phyloP scores from a whole-genome alignment of 2,329 filamentous ascomycete genomes.

The Xylariaceae sp. region DNA sequence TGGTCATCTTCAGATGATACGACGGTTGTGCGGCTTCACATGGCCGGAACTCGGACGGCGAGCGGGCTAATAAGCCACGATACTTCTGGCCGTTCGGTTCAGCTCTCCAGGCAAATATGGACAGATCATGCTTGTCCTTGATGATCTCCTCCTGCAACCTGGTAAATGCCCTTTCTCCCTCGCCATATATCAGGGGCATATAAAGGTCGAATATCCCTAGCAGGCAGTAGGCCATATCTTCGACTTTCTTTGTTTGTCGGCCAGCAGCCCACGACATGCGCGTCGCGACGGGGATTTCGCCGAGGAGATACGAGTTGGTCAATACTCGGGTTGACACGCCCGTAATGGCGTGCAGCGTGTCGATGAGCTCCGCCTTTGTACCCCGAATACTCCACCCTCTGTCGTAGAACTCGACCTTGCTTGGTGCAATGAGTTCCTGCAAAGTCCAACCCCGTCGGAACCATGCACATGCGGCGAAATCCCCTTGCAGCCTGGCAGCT shows the following conservation, averaged over 20 bases:
- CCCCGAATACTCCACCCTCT: constrained; percentile 6
- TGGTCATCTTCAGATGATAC: constrained; percentile 7
- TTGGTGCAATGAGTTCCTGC: constrained; percentile 13
- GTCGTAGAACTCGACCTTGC: constrained; percentile 3
- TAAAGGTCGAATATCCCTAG: constrained; percentile 11
- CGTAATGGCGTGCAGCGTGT: constrained; percentile 2
- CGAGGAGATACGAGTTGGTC: constrained; percentile 1
- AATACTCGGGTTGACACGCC: constrained; percentile 3
- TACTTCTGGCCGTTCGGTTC: constrained; percentile 8
- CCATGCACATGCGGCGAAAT: constrained; percentile 4
- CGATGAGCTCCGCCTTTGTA: constrained; percentile 3
- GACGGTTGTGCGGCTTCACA: constrained; percentile 4
- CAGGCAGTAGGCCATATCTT: constrained; percentile 13
- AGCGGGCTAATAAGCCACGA: constrained; percentile 7
- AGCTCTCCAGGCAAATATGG: constrained; percentile 12
- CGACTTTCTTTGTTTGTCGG: constrained; percentile 7
- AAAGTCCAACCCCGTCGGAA: constrained; percentile 13
- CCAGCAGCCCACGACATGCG: constrained; percentile 11
- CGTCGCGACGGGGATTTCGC: neutral
- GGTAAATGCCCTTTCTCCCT: constrained; percentile 7
- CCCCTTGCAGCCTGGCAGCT: neutral
- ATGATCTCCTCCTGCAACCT: constrained; percentile 12
- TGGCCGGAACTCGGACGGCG: constrained; percentile 5
- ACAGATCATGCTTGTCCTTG: constrained; percentile 10
- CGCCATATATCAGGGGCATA: constrained; percentile 13